Evolutionary conservation across 768 basidiomycete genomes (phyloP).

Genomic region (Agaricus bisporus): DNA sequence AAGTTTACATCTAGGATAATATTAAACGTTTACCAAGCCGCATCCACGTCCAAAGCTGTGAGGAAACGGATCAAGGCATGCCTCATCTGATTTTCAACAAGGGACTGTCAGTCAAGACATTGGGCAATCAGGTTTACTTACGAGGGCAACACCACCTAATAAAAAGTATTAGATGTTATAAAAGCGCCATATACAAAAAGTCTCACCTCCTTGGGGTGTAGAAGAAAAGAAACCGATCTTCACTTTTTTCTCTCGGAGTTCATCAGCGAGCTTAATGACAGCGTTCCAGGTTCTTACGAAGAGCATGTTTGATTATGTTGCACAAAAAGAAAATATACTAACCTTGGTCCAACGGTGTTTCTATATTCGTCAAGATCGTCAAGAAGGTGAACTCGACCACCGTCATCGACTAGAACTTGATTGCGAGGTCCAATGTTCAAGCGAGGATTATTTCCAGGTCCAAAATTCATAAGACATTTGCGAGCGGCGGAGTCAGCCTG

Average conservation of each 20-base stretch:
- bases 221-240: slow-evolving; percentile 94
- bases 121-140: slow-evolving; percentile 33
- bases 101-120: slow-evolving; percentile 16
- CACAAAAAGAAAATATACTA: slow-evolving; percentile 9
- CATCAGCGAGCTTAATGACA: slow-evolving; percentile 75
- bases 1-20: not conserved
- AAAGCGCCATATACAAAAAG: slow-evolving; percentile 1
- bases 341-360: slow-evolving; percentile 63
- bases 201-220: slow-evolving; percentile 86
- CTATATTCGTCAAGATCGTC: slow-evolving; percentile 78
- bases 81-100: slow-evolving; percentile 58
- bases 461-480: slow-evolving; percentile 79
- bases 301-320: slow-evolving; percentile 9
- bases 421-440: slow-evolving; percentile 78
- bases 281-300: slow-evolving; percentile 65
- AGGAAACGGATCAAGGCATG: slow-evolving; percentile 90
- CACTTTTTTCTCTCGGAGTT: slow-evolving; percentile 79
- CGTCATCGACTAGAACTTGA: slow-evolving; percentile 84
- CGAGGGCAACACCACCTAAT: slow-evolving; percentile 87
- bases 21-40: slow-evolving; percentile 53
- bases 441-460: slow-evolving; percentile 79
- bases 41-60: slow-evolving; percentile 73
- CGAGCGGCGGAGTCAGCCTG: slow-evolving; percentile 85
- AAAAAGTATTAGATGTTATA: slow-evolving; percentile 12
- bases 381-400: slow-evolving; percentile 78